Evolutionary conservation across 2,329 filamentous ascomycete species (phyloP).

Genomic region (Fusarium tjaetaba): DNA sequence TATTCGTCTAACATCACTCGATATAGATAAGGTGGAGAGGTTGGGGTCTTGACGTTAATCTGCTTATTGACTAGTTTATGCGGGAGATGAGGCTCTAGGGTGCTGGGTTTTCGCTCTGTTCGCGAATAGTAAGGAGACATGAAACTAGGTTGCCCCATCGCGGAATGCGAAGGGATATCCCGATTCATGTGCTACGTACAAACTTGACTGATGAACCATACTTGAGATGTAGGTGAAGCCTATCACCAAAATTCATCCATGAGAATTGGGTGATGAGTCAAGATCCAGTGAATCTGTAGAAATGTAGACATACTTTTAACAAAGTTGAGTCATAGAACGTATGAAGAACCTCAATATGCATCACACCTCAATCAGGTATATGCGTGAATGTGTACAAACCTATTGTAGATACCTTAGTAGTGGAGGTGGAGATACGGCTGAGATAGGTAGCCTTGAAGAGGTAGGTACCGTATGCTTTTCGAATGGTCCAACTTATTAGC

Average conservation of each 20-base stretch:
- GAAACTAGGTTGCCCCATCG: constrained; percentile 17
- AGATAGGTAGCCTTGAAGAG: not conserved
- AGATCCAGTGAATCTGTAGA: not conserved
- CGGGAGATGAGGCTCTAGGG: constrained; percentile 38
- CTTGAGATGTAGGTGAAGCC: not conserved
- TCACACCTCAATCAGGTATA: not conserved
- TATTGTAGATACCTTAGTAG: not conserved
- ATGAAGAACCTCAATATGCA: not conserved
- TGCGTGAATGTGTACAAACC: not conserved
- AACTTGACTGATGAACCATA: not conserved
- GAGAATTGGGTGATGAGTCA: not conserved
- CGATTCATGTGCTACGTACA: not conserved
- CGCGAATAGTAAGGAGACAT: constrained; percentile 17
- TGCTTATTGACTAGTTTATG: constrained; percentile 31
- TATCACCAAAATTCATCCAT: not conserved
- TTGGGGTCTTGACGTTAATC: constrained; percentile 32
- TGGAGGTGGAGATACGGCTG: not conserved
- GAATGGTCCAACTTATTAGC: not conserved
- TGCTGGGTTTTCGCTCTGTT: constrained; percentile 6
- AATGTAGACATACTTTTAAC: not conserved
- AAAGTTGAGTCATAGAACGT: not conserved
- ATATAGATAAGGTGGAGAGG: constrained; percentile 35
- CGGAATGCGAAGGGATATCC: constrained; percentile 15
- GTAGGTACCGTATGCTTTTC: not conserved
- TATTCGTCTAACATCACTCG: constrained; percentile 43